Evolutionary conservation across 345 rosid species (phyloP).

Genomic region (Sisymbrium irio): DNA sequence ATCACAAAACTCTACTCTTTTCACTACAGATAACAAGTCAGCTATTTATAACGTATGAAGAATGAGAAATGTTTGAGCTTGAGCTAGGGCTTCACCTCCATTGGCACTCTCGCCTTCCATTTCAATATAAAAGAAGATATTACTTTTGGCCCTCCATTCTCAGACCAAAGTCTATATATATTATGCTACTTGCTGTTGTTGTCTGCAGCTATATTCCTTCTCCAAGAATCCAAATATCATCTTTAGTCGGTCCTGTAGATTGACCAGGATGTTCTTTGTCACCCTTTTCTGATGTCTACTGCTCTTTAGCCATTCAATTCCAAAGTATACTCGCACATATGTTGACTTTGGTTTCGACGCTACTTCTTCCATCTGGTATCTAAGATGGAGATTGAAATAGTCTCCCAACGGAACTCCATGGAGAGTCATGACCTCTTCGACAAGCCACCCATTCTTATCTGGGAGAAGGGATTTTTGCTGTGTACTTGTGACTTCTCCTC

Average conservation of each 20-base stretch:
- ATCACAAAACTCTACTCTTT: conserved; percentile 28
- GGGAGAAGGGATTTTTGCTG: conserved; percentile 72
- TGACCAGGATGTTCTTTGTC: conserved; percentile 61
- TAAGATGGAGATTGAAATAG: conserved; percentile 79
- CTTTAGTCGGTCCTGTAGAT: conserved; percentile 71
- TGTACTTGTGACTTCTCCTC: conserved; percentile 93
- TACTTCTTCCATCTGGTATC: conserved; percentile 74
- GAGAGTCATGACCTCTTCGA: conserved; percentile 92
- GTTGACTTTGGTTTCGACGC: conserved; percentile 58
- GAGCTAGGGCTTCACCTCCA: conserved; percentile 7
- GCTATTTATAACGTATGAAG: conserved; percentile 1
- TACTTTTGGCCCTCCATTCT: background rate
- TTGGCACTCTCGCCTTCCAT: conserved; percentile 1
- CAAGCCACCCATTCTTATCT: conserved; percentile 72
- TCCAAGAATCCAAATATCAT: conserved; percentile 59
- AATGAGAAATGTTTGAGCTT: background rate
- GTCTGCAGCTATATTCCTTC: conserved; percentile 62
- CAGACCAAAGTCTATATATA: conserved; percentile 4
- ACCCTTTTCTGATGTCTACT: conserved; percentile 72
- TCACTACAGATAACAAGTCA: conserved; percentile 13
- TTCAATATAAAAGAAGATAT: background rate
- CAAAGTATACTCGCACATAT: conserved; percentile 55
- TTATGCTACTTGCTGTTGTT: conserved; percentile 24
- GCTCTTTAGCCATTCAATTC: conserved; percentile 95
- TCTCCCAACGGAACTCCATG: conserved; percentile 94